Conservation (phyloP, 306 rosid genomes). For the Amphicarpaea edgeworthii region DNA sequence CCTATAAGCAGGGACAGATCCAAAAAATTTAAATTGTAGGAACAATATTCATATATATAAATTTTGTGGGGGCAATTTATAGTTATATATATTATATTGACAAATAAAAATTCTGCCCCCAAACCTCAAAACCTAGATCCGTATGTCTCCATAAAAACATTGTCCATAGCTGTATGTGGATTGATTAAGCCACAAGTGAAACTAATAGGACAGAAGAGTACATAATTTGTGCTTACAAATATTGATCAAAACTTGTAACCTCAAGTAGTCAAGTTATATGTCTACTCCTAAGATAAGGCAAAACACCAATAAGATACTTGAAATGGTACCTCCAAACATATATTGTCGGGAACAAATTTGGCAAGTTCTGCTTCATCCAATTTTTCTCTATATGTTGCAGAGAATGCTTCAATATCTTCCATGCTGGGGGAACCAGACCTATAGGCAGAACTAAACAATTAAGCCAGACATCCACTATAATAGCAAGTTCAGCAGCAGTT, state of each 20-base stretch:
- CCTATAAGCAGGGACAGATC: neutral
- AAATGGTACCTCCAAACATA: conserved; percentile 77
- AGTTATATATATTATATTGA: too few relatives aligned
- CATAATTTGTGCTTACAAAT: conserved; percentile 34
- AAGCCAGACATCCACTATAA: conserved; percentile 26
- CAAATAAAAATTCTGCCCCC: too few relatives aligned
- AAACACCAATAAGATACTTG: conserved; percentile 29
- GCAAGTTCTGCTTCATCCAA: conserved; percentile 85
- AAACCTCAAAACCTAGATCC: too few relatives aligned
- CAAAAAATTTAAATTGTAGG: too few relatives aligned
- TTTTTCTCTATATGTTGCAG: conserved; percentile 67
- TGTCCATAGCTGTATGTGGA: neutral
- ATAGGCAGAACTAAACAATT: conserved; percentile 43
- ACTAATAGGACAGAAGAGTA: neutral
- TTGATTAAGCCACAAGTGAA: conserved; percentile 22
- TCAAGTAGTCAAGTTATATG: conserved; percentile 19
- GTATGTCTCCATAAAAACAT: neutral
- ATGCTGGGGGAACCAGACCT: conserved; percentile 95
- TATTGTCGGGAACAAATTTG: conserved; percentile 81
- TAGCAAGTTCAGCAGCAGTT: conserved; percentile 36
- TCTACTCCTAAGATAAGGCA: conserved; percentile 22
- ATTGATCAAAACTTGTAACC: conserved; percentile 7
- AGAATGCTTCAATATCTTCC: conserved; percentile 92
- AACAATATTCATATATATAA: too few relatives aligned
- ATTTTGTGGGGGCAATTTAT: too few relatives aligned